These are phyloP conservation scores for Amanita jacksonii DNA, from an alignment of 768 basidiomycete genomes.

Conservation along the genomic window DNA sequence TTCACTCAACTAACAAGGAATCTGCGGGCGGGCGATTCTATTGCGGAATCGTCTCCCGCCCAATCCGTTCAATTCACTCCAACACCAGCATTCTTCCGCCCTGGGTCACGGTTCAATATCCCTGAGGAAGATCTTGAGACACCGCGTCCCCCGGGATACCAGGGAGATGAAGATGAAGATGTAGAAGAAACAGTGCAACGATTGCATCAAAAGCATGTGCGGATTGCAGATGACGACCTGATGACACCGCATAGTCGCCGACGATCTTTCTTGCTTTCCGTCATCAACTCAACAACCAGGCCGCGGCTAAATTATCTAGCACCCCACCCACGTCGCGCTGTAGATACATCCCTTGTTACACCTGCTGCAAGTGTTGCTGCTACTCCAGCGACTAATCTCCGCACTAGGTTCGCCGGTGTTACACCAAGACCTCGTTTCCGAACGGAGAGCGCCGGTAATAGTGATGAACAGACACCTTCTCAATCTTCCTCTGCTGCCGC, in stretches of 20 bases:
- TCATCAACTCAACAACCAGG: slow-evolving; percentile 75
- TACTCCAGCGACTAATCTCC: slow-evolving; percentile 25
- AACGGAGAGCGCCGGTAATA: slow-evolving; percentile 10
- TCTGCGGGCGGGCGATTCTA: slow-evolving; percentile 28
- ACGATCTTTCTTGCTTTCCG: slow-evolving; percentile 72
- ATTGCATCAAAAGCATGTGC: slow-evolving; percentile 1
- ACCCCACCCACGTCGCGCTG: slow-evolving; percentile 28
- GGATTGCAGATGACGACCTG: slow-evolving; percentile 28
- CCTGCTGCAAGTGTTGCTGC: slow-evolving; percentile 26
- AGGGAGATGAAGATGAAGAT: slow-evolving; percentile 14
- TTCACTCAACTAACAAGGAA: slow-evolving; percentile 17
- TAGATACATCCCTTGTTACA: slow-evolving; percentile 27
- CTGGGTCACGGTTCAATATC: slow-evolving; percentile 52
- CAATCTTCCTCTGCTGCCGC: slow-evolving; percentile 29
- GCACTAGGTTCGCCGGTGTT: slow-evolving; percentile 49
- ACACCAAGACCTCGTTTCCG: slow-evolving; percentile 51
- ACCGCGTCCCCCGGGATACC: slow-evolving; percentile 21
- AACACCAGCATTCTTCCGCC: slow-evolving; percentile 54
- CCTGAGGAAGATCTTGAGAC: slow-evolving; percentile 32
- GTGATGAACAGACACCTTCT: slow-evolving; percentile 34
- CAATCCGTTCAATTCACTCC: slow-evolving; percentile 55
- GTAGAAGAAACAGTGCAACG: slow-evolving; percentile 16
- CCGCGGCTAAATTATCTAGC: slow-evolving; percentile 58
- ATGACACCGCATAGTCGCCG: slow-evolving; percentile 66
- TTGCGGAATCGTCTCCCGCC: slow-evolving; percentile 44